Evolutionary conservation across 352 stramenopile genomes (phyloP), one percentile per base, ranked within the genome.

Genomic region (Phytophthora brassicae): DNA sequence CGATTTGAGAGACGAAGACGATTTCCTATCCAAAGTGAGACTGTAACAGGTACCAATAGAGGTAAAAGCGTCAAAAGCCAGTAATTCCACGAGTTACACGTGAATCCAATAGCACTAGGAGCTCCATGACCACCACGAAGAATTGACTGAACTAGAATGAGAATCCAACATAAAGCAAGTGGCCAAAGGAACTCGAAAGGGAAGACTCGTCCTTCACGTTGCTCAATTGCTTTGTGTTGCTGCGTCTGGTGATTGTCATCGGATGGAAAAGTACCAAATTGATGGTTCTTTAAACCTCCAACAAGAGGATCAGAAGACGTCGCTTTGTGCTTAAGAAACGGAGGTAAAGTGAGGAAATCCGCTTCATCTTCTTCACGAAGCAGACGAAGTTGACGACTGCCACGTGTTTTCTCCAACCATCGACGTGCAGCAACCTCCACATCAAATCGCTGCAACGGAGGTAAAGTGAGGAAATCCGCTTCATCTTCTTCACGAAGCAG

Each of bases 1-100:
- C 84, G 79, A 50, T 90, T 90, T 13, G 75, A 28, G 0, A 90
- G 58, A 0, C 79, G 81, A 12, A 90, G 49, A 6, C 58, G 58
- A 16, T 78, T 61, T 0, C 81, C 81, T 2, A 90, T 72, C 22
- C 58, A 69, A 14, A 76, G 56, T 13, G 71, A 79, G 19, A 92
- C 55, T 3, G 59, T 31, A 0, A 89, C 42, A 12, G 96, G 86
- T 28, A 90, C 66, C 6, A 61, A 44, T 0, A 97, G 70, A 3
- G 97, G 89, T n/a, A 93, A 16, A 0, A 86, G 24, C 28, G 96
- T 98, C 16, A 97, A 61, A 20, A 92, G 31, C 96, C 96, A 99
- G 72, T 98, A 99, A 8, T 63, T 42, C 14, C 45, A 35, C 13
- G 87, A 97, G 52, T 92, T 88, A 70, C 96, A 99, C 11, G 75